Evolutionary conservation across 78 protist species (phyloP).

Genomic region (Dictyostelium capitatum): DNA sequence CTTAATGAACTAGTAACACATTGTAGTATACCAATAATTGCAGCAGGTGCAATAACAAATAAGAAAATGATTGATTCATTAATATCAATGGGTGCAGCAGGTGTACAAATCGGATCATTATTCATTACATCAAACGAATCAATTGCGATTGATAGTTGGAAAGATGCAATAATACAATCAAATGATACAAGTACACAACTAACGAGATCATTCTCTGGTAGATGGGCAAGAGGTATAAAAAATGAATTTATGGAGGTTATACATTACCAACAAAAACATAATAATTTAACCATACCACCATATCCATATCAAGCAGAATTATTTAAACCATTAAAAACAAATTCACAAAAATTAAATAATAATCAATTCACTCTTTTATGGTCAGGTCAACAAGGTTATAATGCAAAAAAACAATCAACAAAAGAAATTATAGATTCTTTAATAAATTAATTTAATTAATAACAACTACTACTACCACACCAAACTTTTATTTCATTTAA

Average conservation of each 20-base stretch:
- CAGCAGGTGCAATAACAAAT: conserved; percentile 16
- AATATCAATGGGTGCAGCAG: conserved; percentile 9
- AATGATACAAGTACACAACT: not conserved
- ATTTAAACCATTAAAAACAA: not conserved
- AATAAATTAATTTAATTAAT: not conserved
- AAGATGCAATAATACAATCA: not conserved
- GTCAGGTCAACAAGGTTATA: conserved; percentile 41
- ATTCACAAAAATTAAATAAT: conserved; percentile 28
- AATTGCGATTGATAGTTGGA: not conserved
- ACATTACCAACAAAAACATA: not conserved
- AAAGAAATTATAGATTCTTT: not conserved
- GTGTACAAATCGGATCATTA: conserved; percentile 46
- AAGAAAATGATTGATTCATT: not conserved
- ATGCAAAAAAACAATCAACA: conserved; percentile 4
- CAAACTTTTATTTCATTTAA: no score
- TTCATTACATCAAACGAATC: conserved; percentile 17
- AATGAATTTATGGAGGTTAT: conserved; percentile 33
- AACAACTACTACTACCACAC: not conserved
- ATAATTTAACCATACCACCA: not conserved
- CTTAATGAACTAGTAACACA: not conserved
- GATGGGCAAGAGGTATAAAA: conserved; percentile 56
- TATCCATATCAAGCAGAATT: conserved; percentile 39
- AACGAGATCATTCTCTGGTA: conserved; percentile 35
- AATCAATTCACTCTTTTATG: conserved; percentile 10
- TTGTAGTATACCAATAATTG: conserved; percentile 20